Evolutionary conservation across 2,329 filamentous ascomycete genomes (phyloP), one percentile per base, ranked within the genome.

Genomic region (Cladosporium sp.): DNA sequence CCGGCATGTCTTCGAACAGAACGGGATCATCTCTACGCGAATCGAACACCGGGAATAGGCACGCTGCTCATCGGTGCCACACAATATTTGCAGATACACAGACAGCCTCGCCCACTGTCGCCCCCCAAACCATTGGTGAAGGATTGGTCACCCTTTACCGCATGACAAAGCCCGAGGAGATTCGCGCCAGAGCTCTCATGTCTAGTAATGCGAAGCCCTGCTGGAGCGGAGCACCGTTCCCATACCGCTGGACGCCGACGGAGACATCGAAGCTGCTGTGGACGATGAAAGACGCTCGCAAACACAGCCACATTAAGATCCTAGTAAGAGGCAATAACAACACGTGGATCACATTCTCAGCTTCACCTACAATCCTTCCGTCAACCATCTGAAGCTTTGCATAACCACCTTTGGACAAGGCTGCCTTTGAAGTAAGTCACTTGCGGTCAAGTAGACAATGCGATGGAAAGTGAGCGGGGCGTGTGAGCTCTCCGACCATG

Each of bases 311-410:
- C 43, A 52, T 4, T 52, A 52, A 42, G 42, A 52, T 47, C 50
- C 50, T 52, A 52, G 50, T 47, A 52, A 43, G 50, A 52, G 43
- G 50, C 50, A 52, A 52, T 34, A 52, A 47, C n/a, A 18, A 47
- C 19, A 52, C 36, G 39, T 42, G 20, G 50, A 52, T 43, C 17
- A 7, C 5, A 52, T 42, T 47, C n/a, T n/a, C n/a, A n/a, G n/a
- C n/a, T n/a, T n/a, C n/a, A n/a, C n/a, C n/a, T n/a, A n/a, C 30
- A n/a, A n/a, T n/a, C n/a, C n/a, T n/a, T n/a, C n/a, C n/a, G n/a
- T n/a, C 22, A 52, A 43, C 41, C 47, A 47, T 52, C 47, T 22
- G 50, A 42, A 15, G 43, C 50, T 41, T 47, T 22, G 50, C 22
- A 52, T 37, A 43, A 52, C 27, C n/a, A n/a, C n/a, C n/a, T n/a